phyloP scores from a whole-genome alignment of 2,329 filamentous ascomycete species.

The Monosporascus sp. region DNA sequence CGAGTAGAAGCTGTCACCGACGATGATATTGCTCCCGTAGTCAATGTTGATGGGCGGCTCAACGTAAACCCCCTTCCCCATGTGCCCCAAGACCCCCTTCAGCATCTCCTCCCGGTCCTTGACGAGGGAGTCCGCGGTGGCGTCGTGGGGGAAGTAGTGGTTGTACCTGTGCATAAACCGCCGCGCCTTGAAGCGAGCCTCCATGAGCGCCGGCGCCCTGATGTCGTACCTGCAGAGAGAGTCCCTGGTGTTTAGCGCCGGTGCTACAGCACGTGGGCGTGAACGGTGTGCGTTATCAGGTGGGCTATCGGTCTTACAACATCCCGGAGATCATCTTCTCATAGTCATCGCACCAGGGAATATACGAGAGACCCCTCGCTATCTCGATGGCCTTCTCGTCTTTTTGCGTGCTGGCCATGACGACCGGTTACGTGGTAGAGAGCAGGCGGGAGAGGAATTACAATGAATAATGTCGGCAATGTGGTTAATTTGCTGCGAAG shows the following conservation, averaged over 20 bases:
- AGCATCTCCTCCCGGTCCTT: constrained; percentile 42
- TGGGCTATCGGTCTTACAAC: constrained; percentile 34
- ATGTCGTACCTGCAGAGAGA: constrained; percentile 41
- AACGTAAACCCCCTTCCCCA: constrained; percentile 50
- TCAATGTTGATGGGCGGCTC: constrained; percentile 59
- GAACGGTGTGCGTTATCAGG: no score
- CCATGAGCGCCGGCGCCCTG: constrained; percentile 41
- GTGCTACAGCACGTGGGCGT: no score
- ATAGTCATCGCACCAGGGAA: constrained; percentile 54
- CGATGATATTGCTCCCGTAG: constrained; percentile 60
- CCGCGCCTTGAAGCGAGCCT: constrained; percentile 49
- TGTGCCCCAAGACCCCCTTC: constrained; percentile 40
- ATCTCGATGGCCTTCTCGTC: constrained; percentile 36
- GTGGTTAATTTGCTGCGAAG: no score
- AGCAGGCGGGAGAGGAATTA: neutral
- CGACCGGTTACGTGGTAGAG: neutral
- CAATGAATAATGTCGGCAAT: neutral
- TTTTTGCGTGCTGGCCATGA: constrained; percentile 35
- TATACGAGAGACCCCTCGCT: constrained; percentile 43
- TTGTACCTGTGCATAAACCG: constrained; percentile 55
- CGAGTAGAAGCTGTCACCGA: constrained; percentile 60
- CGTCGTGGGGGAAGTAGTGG: constrained; percentile 45
- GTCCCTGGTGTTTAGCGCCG: neutral
- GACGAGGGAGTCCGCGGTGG: constrained; percentile 32
- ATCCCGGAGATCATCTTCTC: constrained; percentile 59